These are phyloP conservation scores for Stachybotrys elegans DNA, from an alignment of 2,329 filamentous ascomycete genomes.

Conservation along the genomic window DNA sequence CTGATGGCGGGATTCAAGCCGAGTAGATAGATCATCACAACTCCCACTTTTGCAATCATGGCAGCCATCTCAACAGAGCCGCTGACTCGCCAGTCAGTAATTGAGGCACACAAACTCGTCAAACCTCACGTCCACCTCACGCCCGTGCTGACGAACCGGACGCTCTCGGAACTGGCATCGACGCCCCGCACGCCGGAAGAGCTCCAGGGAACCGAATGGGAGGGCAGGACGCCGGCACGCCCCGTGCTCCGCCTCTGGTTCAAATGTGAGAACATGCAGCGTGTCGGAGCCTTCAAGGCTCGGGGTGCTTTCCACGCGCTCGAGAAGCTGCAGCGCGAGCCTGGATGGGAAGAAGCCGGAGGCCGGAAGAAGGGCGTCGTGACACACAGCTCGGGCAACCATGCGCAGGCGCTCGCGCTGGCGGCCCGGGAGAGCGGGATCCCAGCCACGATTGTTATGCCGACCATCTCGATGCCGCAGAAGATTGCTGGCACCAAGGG, in stretches of 20 bases:
- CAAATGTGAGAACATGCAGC: constrained; percentile 93
- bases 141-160: constrained; percentile 74
- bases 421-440: constrained; percentile 71
- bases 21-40: too few species aligned
- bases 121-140: constrained; percentile 74
- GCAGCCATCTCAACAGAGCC: constrained; percentile 52
- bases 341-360: constrained; percentile 55
- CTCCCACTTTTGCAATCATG: constrained; percentile 29
- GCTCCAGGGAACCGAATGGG: constrained; percentile 51
- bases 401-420: constrained; percentile 86
- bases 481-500: constrained; percentile 80
- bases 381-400: constrained; percentile 90
- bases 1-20: too few species aligned
- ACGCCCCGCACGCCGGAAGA: constrained; percentile 54
- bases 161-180: constrained; percentile 70
- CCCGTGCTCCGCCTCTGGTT: constrained; percentile 77
- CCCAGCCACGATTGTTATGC: constrained; percentile 89
- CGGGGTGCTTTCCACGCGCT: constrained; percentile 87
- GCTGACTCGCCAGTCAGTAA: constrained; percentile 67
- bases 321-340: constrained; percentile 58
- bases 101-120: constrained; percentile 68
- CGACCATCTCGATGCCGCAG: constrained; percentile 71
- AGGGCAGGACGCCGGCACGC: constrained; percentile 49
- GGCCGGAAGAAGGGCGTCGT: constrained; percentile 67
- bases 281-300: constrained; percentile 87